Conservation (phyloP, 176 grass and related monocot species). For the Neostapfia colusana region DNA sequence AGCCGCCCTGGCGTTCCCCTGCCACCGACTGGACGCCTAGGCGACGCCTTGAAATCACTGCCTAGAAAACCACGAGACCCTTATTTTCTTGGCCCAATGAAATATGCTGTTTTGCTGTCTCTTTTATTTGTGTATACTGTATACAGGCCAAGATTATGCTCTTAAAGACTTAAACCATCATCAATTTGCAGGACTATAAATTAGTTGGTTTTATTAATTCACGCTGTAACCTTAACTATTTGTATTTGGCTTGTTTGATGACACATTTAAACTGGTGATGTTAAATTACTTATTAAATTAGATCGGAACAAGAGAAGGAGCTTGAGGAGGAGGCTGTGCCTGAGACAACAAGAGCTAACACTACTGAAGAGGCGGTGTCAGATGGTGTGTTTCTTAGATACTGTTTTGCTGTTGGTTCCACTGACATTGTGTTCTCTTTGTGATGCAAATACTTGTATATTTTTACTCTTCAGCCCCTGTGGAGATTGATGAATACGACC, state of each 20-base stretch:
- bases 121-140: too few species aligned
- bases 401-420: constrained; percentile 16
- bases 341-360: constrained; percentile 52
- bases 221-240: neutral
- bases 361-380: constrained; percentile 58
- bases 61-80: too few species aligned
- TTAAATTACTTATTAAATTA: constrained; percentile 35
- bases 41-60: too few species aligned
- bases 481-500: constrained; percentile 98
- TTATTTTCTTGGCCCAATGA: too few species aligned
- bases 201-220: constrained; percentile 17
- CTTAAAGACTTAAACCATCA: too few species aligned
- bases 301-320: constrained; percentile 98
- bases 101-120: too few species aligned
- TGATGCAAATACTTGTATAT: constrained; percentile 6
- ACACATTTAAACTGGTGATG: neutral
- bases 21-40: too few species aligned
- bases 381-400: constrained; percentile 56
- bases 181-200: neutral
- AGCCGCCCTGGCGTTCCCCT: too few species aligned
- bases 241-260: neutral
- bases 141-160: too few species aligned
- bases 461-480: constrained; percentile 59
- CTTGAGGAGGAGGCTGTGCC: constrained; percentile 75
- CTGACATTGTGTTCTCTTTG: neutral